Base-by-base conservation (phyloP, 2,329 filamentous ascomycete genomes). In the Hymenoscyphus scutula region DNA sequence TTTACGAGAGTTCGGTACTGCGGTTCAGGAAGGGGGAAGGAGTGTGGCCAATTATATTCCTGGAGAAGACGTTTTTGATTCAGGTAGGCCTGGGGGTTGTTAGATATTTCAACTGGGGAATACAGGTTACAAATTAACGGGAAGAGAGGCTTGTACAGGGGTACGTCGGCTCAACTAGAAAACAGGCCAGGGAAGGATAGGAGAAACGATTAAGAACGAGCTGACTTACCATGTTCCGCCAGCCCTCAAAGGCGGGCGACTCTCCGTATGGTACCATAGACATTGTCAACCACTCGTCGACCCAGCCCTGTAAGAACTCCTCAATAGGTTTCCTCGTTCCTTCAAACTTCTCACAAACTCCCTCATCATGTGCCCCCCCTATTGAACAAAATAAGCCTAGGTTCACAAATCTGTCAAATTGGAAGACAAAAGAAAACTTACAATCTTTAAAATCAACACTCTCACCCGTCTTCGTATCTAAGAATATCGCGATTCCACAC, bases 391-490 rank as follows among this genome's bases (percentile, higher is more conserved):
- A n/a, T n/a, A n/a, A n/a, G n/a, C n/a, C n/a, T n/a, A n/a, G n/a
- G n/a, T n/a, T n/a, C n/a, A n/a, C n/a, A n/a, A n/a, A n/a, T n/a
- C n/a, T n/a, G n/a, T n/a, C n/a, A n/a, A n/a, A n/a, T n/a, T n/a
- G n/a, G n/a, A n/a, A n/a, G n/a, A n/a, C n/a, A n/a, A n/a, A n/a
- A n/a, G n/a, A n/a, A 23, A 45, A 34, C 25, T 27, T 27, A 19
- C 30, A 63, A 27, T 57, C 11, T 32, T 56, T 51, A 32, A 65
- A 59, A 5, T 63, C 32, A 59, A 63, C 15, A 15, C 61, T 58
- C 23, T 65, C 61, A 1, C 64, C 64, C 3, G 61, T 65, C 38
- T 57, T 53, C 0, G 64, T 65, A 59, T 65, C 64, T 11, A 65
- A 23, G 32, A 59, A 65, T 2, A 61, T 15, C n/a, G 61, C 48